Percentiles rank a stretch among this genome's conserved stretches.
Conservation (phyloP, 2,329 filamentous ascomycete genomes). For the Myriangium duriaei region DNA sequence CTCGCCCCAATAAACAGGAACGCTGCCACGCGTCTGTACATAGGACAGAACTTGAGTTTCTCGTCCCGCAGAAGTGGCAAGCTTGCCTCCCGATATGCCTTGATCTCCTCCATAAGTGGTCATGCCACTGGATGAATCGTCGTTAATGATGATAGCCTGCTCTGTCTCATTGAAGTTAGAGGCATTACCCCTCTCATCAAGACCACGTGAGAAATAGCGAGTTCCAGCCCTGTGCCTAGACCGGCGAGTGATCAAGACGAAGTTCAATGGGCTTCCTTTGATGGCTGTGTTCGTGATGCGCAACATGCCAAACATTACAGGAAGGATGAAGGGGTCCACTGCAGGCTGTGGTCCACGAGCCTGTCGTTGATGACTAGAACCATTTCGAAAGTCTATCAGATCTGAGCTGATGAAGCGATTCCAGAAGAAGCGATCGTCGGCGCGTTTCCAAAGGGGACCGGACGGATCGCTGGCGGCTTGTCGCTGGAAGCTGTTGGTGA, state of each 20-base stretch:
- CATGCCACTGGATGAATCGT: slow-evolving; percentile 55
- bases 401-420: slow-evolving; percentile 88
- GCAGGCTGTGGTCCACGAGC: slow-evolving; percentile 59
- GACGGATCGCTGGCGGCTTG: slow-evolving; percentile 65
- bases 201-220: slow-evolving; percentile 84
- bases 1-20: slow-evolving; percentile 93
- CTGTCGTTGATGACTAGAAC: slow-evolving; percentile 43
- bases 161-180: slow-evolving; percentile 99
- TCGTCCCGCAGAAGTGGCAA: slow-evolving; percentile 43
- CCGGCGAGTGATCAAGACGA: slow-evolving; percentile 77
- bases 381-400: slow-evolving; percentile 74
- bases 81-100: slow-evolving; percentile 63
- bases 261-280: slow-evolving; percentile 71
- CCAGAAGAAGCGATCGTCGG: slow-evolving; percentile 98
- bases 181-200: slow-evolving; percentile 89
- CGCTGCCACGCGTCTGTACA: slow-evolving; percentile 90
- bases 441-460: slow-evolving; percentile 73
- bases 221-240: slow-evolving; percentile 83
- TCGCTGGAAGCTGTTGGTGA: slow-evolving; percentile 94
- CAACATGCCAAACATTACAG: slow-evolving; percentile 92
- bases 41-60: slow-evolving; percentile 88
- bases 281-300: slow-evolving; percentile 78
- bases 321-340: slow-evolving; percentile 83
- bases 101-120: slow-evolving; percentile 69
- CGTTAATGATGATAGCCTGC: slow-evolving; percentile 81